Evolutionary conservation across 2,329 filamentous ascomycete genomes (phyloP).

Genomic region (Ceratocystis smalleyi): DNA sequence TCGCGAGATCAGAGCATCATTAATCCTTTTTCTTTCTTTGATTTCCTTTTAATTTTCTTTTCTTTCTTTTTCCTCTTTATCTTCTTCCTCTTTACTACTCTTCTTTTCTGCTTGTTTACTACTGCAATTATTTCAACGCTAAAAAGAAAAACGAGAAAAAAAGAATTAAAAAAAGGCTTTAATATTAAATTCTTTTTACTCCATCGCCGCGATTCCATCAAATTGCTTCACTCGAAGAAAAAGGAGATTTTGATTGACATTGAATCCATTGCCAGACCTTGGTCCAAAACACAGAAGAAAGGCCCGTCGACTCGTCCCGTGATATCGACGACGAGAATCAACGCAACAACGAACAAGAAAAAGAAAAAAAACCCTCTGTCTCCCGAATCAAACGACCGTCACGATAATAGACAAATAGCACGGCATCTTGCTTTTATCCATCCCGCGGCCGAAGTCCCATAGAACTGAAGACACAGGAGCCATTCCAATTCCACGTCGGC

Average conservation of each 20-base stretch:
- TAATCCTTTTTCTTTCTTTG: neutral
- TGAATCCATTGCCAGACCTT: too few relatives aligned
- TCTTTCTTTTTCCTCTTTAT: neutral
- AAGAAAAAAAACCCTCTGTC: too few relatives aligned
- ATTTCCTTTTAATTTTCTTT: conserved; percentile 5
- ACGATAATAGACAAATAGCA: neutral
- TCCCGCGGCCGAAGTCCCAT: neutral
- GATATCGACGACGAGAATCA: too few relatives aligned
- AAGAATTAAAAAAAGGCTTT: neutral
- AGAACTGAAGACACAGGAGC: too few relatives aligned
- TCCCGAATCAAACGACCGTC: too few relatives aligned
- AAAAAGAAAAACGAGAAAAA: neutral
- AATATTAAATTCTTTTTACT: conserved; percentile 5
- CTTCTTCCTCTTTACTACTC: neutral
- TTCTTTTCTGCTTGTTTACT: neutral
- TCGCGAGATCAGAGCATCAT: neutral
- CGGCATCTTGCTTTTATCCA: neutral
- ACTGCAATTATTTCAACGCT: neutral
- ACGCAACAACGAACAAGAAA: too few relatives aligned
- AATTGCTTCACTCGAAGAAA: neutral
- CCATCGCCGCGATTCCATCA: neutral
- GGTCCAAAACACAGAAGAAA: neutral
- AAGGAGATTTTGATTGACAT: neutral
- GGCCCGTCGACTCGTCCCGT: too few relatives aligned
- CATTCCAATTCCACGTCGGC: too few relatives aligned